phyloP scores from a whole-genome alignment of 768 basidiomycete genomes.

The Trametes cubensis region DNA sequence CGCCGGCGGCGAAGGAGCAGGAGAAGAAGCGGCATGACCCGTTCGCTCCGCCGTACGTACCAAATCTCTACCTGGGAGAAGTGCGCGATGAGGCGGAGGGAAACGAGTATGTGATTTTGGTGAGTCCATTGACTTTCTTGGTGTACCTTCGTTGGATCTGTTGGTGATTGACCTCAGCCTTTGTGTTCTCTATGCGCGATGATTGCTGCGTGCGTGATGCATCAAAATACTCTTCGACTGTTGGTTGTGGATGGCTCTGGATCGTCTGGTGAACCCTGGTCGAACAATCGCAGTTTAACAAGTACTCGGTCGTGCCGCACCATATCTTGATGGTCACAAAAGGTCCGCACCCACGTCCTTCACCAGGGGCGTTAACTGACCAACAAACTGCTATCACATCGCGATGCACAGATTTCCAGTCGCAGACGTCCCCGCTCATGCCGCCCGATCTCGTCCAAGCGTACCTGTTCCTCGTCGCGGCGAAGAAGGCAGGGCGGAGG shows the following conservation, averaged over 20 bases:
- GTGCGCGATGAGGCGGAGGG: constrained; percentile 61
- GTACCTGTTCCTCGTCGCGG: constrained; percentile 75
- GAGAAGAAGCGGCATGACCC: constrained; percentile 53
- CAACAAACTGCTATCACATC: not conserved
- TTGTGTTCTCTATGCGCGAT: not conserved
- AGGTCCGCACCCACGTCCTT: constrained; percentile 47
- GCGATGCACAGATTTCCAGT: constrained; percentile 57
- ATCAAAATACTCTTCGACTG: no score
- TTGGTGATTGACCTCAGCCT: no score
- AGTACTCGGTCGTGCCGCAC: constrained; percentile 78
- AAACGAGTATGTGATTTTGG: constrained; percentile 69
- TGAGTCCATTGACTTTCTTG: constrained; percentile 39
- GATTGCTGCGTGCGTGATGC: not conserved
- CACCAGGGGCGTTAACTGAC: no score
- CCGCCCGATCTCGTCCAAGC: constrained; percentile 79
- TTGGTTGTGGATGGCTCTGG: not conserved
- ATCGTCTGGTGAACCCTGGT: not conserved
- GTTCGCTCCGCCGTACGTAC: constrained; percentile 85
- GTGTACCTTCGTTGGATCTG: not conserved
- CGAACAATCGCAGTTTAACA: constrained; percentile 65
- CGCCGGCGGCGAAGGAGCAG: constrained; percentile 32
- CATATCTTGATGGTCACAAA: constrained; percentile 91
- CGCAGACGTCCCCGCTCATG: constrained; percentile 78
- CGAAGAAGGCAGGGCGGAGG: constrained; percentile 55
- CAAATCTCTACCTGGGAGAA: constrained; percentile 75